Conservation (phyloP, 2,329 filamentous ascomycete genomes). For the Fusarium longipes region DNA sequence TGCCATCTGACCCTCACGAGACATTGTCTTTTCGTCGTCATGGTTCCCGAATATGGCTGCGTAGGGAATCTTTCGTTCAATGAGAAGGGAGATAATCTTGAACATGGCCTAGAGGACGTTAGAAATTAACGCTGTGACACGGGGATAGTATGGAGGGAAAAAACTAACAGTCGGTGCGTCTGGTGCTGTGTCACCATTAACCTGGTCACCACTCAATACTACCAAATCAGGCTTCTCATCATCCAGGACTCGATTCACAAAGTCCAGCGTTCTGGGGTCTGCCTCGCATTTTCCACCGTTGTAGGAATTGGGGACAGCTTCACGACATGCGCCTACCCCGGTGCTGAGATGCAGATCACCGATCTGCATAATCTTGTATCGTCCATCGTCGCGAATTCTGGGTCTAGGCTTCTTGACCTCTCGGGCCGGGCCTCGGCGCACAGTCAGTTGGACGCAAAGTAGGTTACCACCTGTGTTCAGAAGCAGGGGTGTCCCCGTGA, state of each 20-base stretch:
- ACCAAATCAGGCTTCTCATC: slow-evolving; percentile 95
- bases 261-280: slow-evolving; percentile 90
- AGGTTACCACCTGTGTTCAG: slow-evolving; percentile 71
- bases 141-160: not conserved
- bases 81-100: slow-evolving; percentile 88
- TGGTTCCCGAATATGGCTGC: slow-evolving; percentile 97
- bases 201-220: slow-evolving; percentile 91
- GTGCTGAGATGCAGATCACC: slow-evolving; percentile 96
- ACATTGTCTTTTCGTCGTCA: slow-evolving; percentile 88
- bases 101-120: slow-evolving; percentile 75
- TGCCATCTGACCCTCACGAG: slow-evolving; percentile 82
- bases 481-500: slow-evolving; percentile 79
- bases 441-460: slow-evolving; percentile 78
- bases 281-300: slow-evolving; percentile 87
- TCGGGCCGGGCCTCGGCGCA: slow-evolving; percentile 76
- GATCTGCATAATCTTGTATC: slow-evolving; percentile 97
- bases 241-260: slow-evolving; percentile 83
- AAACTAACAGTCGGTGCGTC: slow-evolving; percentile 84
- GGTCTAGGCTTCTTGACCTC: slow-evolving; percentile 76
- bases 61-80: slow-evolving; percentile 89
- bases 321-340: slow-evolving; percentile 84
- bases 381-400: slow-evolving; percentile 86
- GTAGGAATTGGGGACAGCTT: slow-evolving; percentile 80
- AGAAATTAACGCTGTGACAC: not conserved
- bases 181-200: slow-evolving; percentile 92